These are phyloP conservation scores for Castanopsis chinensis DNA, from an alignment of 306 rosid species.

Conservation along the genomic window DNA sequence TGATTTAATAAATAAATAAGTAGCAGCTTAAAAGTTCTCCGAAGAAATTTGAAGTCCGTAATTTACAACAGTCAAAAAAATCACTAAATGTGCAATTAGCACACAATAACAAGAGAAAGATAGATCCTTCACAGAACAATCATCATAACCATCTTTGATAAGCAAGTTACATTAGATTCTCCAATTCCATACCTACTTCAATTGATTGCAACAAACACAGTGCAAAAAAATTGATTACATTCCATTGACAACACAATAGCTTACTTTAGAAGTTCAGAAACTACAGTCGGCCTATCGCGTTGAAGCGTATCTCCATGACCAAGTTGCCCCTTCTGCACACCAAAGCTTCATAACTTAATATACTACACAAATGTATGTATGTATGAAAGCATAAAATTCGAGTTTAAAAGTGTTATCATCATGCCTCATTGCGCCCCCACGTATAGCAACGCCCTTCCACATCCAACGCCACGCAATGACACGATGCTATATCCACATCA, in stretches of 20 bases:
- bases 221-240: neutral
- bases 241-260: constrained; percentile 19
- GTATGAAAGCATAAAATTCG: constrained; percentile 3
- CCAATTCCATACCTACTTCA: neutral
- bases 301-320: constrained; percentile 94
- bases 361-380: neutral
- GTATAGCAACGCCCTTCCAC: constrained; percentile 95
- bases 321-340: constrained; percentile 88
- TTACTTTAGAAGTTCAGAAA: constrained; percentile 91
- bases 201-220: neutral
- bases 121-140: neutral
- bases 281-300: constrained; percentile 97
- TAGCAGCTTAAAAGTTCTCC: neutral
- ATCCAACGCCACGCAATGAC: constrained; percentile 97
- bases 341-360: constrained; percentile 20
- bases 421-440: constrained; percentile 98
- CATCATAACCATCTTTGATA: neutral
- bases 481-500: constrained; percentile 54
- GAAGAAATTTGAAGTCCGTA: neutral
- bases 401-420: constrained; percentile 3
- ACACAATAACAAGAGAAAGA: neutral
- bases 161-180: neutral
- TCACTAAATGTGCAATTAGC: neutral
- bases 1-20: neutral
- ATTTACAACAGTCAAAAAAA: neutral